phyloP scores from a whole-genome alignment of 2,329 filamentous ascomycete species.

The Talaromyces funiculosus region DNA sequence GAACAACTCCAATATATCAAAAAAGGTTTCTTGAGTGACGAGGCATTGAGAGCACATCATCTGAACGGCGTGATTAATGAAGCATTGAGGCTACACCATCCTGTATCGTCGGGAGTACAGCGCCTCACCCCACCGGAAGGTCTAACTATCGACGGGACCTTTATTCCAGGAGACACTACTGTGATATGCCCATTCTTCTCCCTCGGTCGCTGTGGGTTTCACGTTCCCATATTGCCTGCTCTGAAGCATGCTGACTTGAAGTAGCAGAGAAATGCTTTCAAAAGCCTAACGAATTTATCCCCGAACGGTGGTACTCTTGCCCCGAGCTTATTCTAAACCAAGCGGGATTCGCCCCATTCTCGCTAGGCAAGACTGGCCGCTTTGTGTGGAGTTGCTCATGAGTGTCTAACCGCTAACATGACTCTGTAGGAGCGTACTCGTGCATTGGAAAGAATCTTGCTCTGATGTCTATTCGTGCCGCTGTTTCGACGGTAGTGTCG shows the following conservation, averaged over 20 bases:
- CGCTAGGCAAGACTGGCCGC: constrained; percentile 3
- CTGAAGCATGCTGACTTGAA: too few species aligned
- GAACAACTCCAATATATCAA: not conserved
- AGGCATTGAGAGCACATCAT: not conserved
- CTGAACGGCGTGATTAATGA: constrained; percentile 17
- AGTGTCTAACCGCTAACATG: not conserved
- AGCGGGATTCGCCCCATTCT: constrained; percentile 20
- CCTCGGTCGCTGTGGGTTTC: constrained; percentile 16
- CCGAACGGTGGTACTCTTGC: constrained; percentile 20
- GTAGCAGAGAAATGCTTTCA: not conserved
- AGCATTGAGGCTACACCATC: constrained; percentile 17
- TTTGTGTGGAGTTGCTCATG: not conserved
- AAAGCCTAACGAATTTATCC: constrained; percentile 19
- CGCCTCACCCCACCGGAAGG: constrained; percentile 16
- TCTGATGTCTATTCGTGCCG: not conserved
- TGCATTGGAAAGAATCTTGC: not conserved
- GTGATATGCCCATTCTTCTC: constrained; percentile 17
- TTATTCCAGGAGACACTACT: constrained; percentile 18
- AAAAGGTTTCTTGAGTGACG: not conserved
- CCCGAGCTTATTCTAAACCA: constrained; percentile 18
- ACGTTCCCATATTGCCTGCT: not conserved
- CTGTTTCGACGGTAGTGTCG: not conserved
- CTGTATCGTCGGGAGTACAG: constrained; percentile 15
- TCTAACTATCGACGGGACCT: constrained; percentile 13
- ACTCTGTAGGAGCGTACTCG: not conserved